phyloP scores from a whole-genome alignment of 2,329 filamentous ascomycete genomes.

The Curvularia hawaiiensis region DNA sequence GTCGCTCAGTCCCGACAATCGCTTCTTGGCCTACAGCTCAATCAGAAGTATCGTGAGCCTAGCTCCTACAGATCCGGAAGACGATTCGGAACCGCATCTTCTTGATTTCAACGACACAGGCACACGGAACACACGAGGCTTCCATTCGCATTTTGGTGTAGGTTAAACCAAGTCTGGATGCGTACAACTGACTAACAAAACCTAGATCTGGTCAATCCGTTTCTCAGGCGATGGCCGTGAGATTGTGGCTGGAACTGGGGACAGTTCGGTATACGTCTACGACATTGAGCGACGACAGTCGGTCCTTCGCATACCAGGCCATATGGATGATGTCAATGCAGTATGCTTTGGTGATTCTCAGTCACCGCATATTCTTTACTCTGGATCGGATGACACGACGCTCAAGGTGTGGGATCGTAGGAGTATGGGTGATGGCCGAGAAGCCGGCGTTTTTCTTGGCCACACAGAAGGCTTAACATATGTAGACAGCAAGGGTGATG shows the following conservation, averaged over 20 bases:
- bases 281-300: constrained; percentile 83
- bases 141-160: constrained; percentile 44
- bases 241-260: constrained; percentile 85
- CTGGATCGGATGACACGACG: constrained; percentile 91
- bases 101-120: constrained; percentile 71
- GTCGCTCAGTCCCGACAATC: constrained; percentile 87
- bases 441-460: constrained; percentile 68
- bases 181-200: constrained; percentile 10
- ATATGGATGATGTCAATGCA: constrained; percentile 90
- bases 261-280: constrained; percentile 82
- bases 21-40: constrained; percentile 88
- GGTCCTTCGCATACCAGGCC: constrained; percentile 76
- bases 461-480: constrained; percentile 70
- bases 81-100: constrained; percentile 77
- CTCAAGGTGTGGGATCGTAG: constrained; percentile 96
- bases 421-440: constrained; percentile 64
- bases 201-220: constrained; percentile 81
- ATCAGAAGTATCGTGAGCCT: constrained; percentile 85
- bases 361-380: constrained; percentile 93
- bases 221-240: constrained; percentile 92
- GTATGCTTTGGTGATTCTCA: constrained; percentile 91
- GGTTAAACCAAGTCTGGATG: neutral
- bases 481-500: constrained; percentile 82
- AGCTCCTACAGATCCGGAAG: constrained; percentile 82
- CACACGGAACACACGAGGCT: constrained; percentile 43